Base-by-base conservation (phyloP, 2,329 filamentous ascomycete species). In the Herpotrichia juniperi region DNA sequence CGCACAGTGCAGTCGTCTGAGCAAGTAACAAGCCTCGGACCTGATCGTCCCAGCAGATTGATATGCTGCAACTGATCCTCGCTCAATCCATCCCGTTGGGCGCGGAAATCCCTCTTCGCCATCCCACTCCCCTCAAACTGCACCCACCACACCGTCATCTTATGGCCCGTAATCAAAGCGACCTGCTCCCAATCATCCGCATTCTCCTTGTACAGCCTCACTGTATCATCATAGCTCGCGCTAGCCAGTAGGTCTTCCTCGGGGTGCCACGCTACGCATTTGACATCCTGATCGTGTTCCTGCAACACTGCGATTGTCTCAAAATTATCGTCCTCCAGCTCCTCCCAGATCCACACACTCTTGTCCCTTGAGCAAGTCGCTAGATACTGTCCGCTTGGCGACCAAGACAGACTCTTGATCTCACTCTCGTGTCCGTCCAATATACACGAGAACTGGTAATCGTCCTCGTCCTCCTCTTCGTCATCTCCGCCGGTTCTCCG, bases 271-370 rank as follows among this genome's bases (percentile, higher is more conserved):
- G 87, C 85, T 1, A 99, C 90, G 58, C 87, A 91, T 74, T 99
- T 99, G 61, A 99, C 93, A 75, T 99, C 94, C 19, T 90, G 93
- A 42, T 93, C 89, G 72, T 99, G 94, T 76, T 97, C 94, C 74
- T 90, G 91, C 66, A 97, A 81, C 47, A 97, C 93, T 0, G 93
- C 94, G 14, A 97, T 87, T 1, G 94, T 97, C 81, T 99, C 94
- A 79, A 93, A 97, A 71, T 97, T 94, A 72, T 96, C 93, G 49
- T 96, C 93, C 14, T 88, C 89, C 48, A 97, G 84, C 72, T 97
- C 94, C 75, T 99, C 94, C 94, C 94, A 99, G 64, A 99, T 91
- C 94, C 94, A 99, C 16, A 97, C 91, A 14, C 86, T 89, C 78
- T 97, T 97, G 73, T 99, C 94, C 43, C 94, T 84, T 47, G 87